These are phyloP conservation scores for Didymosphaeria variabile DNA, from an alignment of 2,329 filamentous ascomycete species.

Conservation along the genomic window DNA sequence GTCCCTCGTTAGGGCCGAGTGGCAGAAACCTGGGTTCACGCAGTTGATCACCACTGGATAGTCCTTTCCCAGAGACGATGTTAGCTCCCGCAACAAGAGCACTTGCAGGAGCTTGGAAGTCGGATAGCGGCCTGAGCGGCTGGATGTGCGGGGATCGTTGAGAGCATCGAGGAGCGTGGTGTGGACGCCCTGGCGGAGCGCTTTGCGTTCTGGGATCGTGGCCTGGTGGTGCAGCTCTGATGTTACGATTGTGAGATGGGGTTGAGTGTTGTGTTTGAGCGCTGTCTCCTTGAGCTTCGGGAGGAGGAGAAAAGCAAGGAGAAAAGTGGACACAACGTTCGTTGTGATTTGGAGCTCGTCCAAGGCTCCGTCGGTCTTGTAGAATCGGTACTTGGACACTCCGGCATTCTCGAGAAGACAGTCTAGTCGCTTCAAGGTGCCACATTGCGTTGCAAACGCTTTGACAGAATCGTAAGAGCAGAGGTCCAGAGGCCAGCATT, in stretches of 20 bases:
- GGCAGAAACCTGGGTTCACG: constrained; percentile 47
- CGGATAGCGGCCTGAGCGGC: constrained; percentile 32
- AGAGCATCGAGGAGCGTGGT: constrained; percentile 36
- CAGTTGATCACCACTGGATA: constrained; percentile 41
- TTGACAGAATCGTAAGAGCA: constrained; percentile 48
- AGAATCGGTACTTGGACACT: constrained; percentile 2
- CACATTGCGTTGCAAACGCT: constrained; percentile 39
- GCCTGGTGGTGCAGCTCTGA: constrained; percentile 43
- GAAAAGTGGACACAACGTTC: constrained; percentile 51
- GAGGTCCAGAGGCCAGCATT: constrained; percentile 58
- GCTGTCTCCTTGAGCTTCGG: constrained; percentile 39
- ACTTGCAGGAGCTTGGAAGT: constrained; percentile 45
- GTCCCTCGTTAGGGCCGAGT: constrained; percentile 24
- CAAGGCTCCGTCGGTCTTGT: constrained; percentile 26
- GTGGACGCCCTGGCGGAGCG: constrained; percentile 27
- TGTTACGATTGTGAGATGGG: constrained; percentile 42
- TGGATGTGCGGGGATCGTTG: constrained; percentile 25
- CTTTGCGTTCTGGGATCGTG: constrained; percentile 31
- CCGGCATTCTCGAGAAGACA: constrained; percentile 12
- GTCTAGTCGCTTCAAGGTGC: constrained; percentile 4
- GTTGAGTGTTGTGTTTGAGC: constrained; percentile 27
- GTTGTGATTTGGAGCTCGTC: constrained; percentile 49
- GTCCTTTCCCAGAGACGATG: constrained; percentile 17
- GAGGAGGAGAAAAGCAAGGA: constrained; percentile 43
- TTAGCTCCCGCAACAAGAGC: constrained; percentile 32